These are phyloP conservation scores for Saksenaea oblongispora DNA, from an alignment of 371 early-diverging fungal genomes.

Conservation along the genomic window DNA sequence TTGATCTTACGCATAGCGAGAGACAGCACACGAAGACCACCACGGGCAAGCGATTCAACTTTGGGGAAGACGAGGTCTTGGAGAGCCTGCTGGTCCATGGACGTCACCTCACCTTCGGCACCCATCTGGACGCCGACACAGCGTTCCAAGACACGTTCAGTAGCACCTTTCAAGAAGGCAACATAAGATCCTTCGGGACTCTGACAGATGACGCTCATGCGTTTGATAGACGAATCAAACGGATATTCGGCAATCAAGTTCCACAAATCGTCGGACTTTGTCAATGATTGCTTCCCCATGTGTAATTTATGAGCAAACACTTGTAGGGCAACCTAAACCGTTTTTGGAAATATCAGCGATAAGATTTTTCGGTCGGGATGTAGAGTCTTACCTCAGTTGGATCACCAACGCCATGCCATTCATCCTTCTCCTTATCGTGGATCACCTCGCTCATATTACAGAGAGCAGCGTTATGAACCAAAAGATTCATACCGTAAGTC, in stretches of 20 bases:
- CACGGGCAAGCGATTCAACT: constrained; percentile 59
- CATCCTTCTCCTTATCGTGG: constrained; percentile 56
- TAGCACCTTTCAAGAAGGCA: constrained; percentile 71
- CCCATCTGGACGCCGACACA: constrained; percentile 59
- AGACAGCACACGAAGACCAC: constrained; percentile 75
- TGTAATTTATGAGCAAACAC: constrained; percentile 76
- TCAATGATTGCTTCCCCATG: constrained; percentile 63
- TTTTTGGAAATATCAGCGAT: constrained; percentile 9
- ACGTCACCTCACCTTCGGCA: constrained; percentile 30
- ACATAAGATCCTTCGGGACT: constrained; percentile 55
- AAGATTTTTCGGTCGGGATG: constrained; percentile 29
- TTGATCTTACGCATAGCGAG: constrained; percentile 53
- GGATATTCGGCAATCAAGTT: constrained; percentile 78
- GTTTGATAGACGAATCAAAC: constrained; percentile 85
- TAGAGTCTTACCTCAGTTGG: constrained; percentile 72
- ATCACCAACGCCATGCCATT: constrained; percentile 80
- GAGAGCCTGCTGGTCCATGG: constrained; percentile 50
- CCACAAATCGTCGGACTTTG: constrained; percentile 47
- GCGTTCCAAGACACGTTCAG: constrained; percentile 69
- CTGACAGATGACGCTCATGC: constrained; percentile 87
- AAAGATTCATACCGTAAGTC: constrained; percentile 29
- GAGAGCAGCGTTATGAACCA: constrained; percentile 60
- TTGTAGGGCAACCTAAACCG: constrained; percentile 58
- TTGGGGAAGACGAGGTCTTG: constrained; percentile 51
- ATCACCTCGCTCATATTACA: constrained; percentile 77